A percentile compares a stretch with the other conserved stretches of the same genome.
These are phyloP conservation scores for Annulohypoxylon moriforme DNA, from an alignment of 495 filamentous ascomycete genomes.

Conservation along the genomic window DNA sequence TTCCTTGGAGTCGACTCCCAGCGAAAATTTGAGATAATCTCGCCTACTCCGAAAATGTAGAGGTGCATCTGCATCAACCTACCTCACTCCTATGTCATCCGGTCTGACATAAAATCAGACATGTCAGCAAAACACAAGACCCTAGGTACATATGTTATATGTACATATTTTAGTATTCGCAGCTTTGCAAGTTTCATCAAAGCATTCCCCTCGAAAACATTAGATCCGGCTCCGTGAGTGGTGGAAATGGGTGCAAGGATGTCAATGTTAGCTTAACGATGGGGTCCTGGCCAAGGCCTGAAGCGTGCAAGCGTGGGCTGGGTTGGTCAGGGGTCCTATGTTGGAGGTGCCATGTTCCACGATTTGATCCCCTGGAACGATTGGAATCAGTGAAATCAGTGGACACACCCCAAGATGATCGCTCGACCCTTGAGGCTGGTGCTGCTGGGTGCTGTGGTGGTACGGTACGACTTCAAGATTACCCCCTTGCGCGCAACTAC, in stretches of 20 bases:
- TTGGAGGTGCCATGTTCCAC: slow-evolving; percentile 38
- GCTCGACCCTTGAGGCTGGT: slow-evolving; percentile 25
- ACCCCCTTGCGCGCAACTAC: slow-evolving; percentile 27
- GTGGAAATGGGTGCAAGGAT: slow-evolving; percentile 14
- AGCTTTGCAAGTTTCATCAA: slow-evolving; percentile 1
- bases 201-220: slow-evolving; percentile 22
- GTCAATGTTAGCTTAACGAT: slow-evolving; percentile 20
- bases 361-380: slow-evolving; percentile 42
- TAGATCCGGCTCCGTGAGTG: slow-evolving; percentile 23
- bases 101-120: slow-evolving; percentile 37
- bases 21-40: slow-evolving; percentile 39
- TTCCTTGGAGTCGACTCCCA: slow-evolving; percentile 25
- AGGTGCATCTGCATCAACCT: slow-evolving; percentile 21
- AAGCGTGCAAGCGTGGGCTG: neutral
- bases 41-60: slow-evolving; percentile 37
- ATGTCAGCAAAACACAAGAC: slow-evolving; percentile 36
- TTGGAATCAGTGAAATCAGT: slow-evolving; percentile 31
- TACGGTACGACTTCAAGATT: slow-evolving; percentile 24
- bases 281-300: slow-evolving; percentile 3
- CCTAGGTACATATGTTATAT: slow-evolving; percentile 1
- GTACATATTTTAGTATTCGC: too few species aligned
- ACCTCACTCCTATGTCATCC: slow-evolving; percentile 17
- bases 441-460: neutral
- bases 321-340: slow-evolving; percentile 22
- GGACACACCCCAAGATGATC: slow-evolving; percentile 30